Evolutionary conservation across 257 asterid species (phyloP).

Genomic region (Forsythia suspensa): DNA sequence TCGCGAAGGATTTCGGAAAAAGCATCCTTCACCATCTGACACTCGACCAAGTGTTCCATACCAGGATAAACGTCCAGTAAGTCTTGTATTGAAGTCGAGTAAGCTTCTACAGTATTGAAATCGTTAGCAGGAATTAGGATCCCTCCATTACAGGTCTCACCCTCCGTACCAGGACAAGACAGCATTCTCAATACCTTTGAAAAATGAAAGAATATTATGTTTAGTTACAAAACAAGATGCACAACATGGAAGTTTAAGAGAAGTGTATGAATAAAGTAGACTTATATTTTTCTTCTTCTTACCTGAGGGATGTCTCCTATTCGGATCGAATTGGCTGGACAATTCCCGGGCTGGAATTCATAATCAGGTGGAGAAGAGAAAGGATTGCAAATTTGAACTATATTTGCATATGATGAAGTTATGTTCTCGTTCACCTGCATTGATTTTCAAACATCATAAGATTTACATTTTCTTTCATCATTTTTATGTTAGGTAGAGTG

Average conservation of each 20-base stretch:
- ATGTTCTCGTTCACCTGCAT: conserved; percentile 73
- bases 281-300: not conserved
- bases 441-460: not conserved
- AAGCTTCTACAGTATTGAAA: conserved; percentile 45
- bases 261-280: not conserved
- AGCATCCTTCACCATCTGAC: conserved; percentile 57
- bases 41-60: conserved; percentile 68
- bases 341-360: conserved; percentile 52
- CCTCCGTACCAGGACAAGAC: conserved; percentile 55
- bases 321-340: conserved; percentile 46
- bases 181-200: conserved; percentile 44
- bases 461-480: not conserved
- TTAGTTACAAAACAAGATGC: not conserved
- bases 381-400: conserved; percentile 83
- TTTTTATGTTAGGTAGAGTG: not conserved
- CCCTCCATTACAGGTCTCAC: conserved; percentile 64
- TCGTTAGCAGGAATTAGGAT: conserved; percentile 41
- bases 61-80: conserved; percentile 73
- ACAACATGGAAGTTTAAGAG: not conserved
- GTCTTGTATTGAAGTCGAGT: conserved; percentile 60
- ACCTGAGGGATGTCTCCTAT: conserved; percentile 75
- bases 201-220: not conserved
- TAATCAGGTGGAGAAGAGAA: conserved; percentile 74
- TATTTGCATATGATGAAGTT: conserved; percentile 48
- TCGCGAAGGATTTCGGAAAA: conserved; percentile 54